Conservation (phyloP, 1,284 basidiomycete species). For the Cryptococcus depauperatus region DNA sequence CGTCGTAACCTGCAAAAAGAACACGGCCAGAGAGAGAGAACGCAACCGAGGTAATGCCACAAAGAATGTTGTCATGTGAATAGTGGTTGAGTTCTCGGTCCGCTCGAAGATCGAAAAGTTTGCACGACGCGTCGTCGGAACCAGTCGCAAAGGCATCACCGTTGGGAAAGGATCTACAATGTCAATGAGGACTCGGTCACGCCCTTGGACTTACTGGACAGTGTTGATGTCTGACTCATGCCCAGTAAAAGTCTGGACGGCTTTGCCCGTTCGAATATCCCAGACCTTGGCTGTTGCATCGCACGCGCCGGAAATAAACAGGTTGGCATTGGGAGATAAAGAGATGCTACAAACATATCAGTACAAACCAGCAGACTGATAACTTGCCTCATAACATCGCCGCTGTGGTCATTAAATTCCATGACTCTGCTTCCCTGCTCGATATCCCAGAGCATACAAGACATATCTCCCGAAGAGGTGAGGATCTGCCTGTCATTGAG, state of each 20-base stretch:
- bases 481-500: conserved; percentile 97
- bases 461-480: conserved; percentile 97
- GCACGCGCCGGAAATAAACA: conserved; percentile 96
- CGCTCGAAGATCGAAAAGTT: conserved; percentile 93
- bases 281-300: conserved; percentile 97
- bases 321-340: conserved; percentile 84
- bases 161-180: conserved; percentile 88
- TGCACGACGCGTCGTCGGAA: conserved; percentile 96
- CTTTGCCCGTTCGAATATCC: conserved; percentile 94
- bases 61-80: conserved; percentile 96
- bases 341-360: conserved; percentile 62
- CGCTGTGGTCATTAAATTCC: conserved; percentile 98
- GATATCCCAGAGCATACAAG: conserved; percentile 99
- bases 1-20: conserved; percentile 96
- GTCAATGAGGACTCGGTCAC: no score
- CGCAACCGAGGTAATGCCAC: conserved; percentile 95
- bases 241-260: conserved; percentile 96
- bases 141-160: conserved; percentile 98
- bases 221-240: conserved; percentile 99
- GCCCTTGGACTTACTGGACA: conserved; percentile 72
- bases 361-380: background rate
- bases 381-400: conserved; percentile 93
- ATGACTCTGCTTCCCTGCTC: conserved; percentile 90
- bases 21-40: conserved; percentile 96
- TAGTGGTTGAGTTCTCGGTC: conserved; percentile 94